phyloP scores from a whole-genome alignment of 164 flowering plant genomes.

The Nymphaea colorata region DNA sequence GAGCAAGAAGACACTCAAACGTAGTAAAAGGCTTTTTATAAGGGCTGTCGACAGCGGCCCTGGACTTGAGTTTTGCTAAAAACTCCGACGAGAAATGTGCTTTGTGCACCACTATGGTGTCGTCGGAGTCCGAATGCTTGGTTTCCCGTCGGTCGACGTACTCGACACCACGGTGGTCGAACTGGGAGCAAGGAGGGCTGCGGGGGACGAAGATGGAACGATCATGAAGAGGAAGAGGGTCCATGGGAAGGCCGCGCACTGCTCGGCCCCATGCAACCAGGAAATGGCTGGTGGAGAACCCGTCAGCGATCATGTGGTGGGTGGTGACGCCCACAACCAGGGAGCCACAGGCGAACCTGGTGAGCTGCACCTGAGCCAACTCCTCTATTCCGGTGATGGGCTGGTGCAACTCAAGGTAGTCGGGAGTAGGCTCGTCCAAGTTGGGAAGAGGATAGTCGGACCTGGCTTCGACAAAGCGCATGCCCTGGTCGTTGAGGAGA shows the following conservation, averaged over 20 bases:
- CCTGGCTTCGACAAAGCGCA: slow-evolving; percentile 3
- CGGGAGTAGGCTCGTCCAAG: slow-evolving; percentile 2
- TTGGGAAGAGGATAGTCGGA: slow-evolving; percentile 3
- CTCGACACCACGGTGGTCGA: slow-evolving; percentile 4
- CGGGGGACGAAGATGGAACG: slow-evolving; percentile 3
- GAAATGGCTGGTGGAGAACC: slow-evolving; percentile 10
- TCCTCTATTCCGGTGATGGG: slow-evolving; percentile 1
- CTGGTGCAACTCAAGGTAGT: slow-evolving; percentile 4
- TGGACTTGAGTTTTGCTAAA: slow-evolving; percentile 6
- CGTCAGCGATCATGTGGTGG: slow-evolving; percentile 10
- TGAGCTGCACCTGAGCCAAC: slow-evolving; percentile 12
- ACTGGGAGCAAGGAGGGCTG: slow-evolving; percentile 5
- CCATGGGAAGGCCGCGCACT: slow-evolving; percentile 3
- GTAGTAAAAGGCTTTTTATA: slow-evolving; percentile 1
- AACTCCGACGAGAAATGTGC: slow-evolving; percentile 2
- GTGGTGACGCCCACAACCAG: slow-evolving; percentile 9
- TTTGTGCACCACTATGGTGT: not conserved
- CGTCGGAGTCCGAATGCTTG: not conserved
- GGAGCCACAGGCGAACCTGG: slow-evolving; percentile 10
- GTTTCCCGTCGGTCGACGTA: not conserved
- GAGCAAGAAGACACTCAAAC: slow-evolving; percentile 8
- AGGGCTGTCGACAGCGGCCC: not conserved
- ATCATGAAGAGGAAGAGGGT: slow-evolving; percentile 3
- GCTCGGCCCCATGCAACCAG: slow-evolving; percentile 6
- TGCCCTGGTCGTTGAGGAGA: slow-evolving; percentile 2